Percentiles rank a stretch among this genome's conserved stretches.
Evolutionary conservation across 306 rosid genomes (phyloP).

Genomic region (Vicia villosa): DNA sequence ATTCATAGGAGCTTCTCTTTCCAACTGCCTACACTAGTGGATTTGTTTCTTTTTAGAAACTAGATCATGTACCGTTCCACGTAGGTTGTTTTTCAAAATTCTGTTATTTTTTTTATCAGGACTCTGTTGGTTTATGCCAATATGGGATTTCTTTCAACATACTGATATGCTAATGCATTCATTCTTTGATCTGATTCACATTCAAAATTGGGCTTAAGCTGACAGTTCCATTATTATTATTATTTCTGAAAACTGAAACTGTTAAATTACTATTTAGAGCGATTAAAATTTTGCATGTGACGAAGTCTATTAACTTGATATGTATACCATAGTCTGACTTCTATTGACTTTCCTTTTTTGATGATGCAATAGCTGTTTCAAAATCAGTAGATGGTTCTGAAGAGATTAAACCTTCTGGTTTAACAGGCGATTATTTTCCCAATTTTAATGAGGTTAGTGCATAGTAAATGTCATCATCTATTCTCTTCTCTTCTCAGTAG

Average conservation of each 20-base stretch:
- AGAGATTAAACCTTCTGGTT: constrained; percentile 51
- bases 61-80: no score
- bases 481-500: constrained; percentile 10
- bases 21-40: no score
- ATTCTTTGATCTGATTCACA: constrained; percentile 4
- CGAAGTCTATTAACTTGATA: constrained; percentile 26
- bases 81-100: no score
- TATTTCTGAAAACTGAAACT: neutral
- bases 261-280: neutral
- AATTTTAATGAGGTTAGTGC: constrained; percentile 61
- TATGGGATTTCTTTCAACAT: neutral
- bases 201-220: constrained; percentile 5
- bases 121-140: no score
- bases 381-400: constrained; percentile 50
- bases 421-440: constrained; percentile 47
- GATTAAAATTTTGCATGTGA: neutral
- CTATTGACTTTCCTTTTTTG: constrained; percentile 32
- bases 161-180: neutral
- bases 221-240: neutral
- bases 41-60: no score
- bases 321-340: constrained; percentile 27
- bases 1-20: no score
- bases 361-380: constrained; percentile 49
- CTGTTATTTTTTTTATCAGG: no score
- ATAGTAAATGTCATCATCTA: constrained; percentile 26